Evolutionary conservation across 495 filamentous ascomycete genomes (phyloP).

Genomic region (Massariosphaeria phaeospora): DNA sequence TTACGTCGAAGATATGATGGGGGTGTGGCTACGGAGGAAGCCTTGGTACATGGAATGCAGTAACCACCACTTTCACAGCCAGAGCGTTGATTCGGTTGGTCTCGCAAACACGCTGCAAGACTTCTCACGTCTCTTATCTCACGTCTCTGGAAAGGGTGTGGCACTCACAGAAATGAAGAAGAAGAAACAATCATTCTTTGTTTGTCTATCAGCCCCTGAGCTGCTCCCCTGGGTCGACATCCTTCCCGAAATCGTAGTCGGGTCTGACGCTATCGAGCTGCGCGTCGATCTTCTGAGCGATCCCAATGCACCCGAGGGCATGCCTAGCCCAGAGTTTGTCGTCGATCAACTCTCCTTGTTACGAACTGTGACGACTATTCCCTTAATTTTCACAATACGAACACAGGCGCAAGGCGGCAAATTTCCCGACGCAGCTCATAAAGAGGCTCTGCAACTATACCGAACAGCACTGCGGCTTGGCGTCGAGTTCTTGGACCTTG

Average conservation of each 20-base stretch:
- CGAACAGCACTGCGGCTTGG: conserved; percentile 71
- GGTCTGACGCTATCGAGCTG: conserved; percentile 89
- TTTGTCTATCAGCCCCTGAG: conserved; percentile 79
- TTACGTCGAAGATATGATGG: conserved; percentile 89
- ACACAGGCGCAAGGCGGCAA: conserved; percentile 80
- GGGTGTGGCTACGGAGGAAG: conserved; percentile 85
- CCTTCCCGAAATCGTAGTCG: conserved; percentile 69
- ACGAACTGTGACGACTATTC: conserved; percentile 66
- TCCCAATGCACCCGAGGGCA: conserved; percentile 51
- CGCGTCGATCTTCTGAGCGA: conserved; percentile 89
- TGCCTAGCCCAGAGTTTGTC: conserved; percentile 68
- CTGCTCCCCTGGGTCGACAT: conserved; percentile 57
- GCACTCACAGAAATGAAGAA: conserved; percentile 60
- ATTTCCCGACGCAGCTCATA: conserved; percentile 73
- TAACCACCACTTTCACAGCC: conserved; percentile 90
- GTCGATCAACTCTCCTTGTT: conserved; percentile 76
- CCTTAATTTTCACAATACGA: conserved; percentile 89
- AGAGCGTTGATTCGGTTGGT: conserved; percentile 55
- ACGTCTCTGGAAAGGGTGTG: conserved; percentile 65
- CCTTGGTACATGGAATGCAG: conserved; percentile 91
- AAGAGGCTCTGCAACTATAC: conserved; percentile 68
- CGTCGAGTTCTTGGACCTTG: conserved; percentile 88
- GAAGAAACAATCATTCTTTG: conserved; percentile 83
- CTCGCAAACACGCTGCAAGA: conserved; percentile 65
- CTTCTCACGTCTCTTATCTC: conserved; percentile 70